Conservation (phyloP, 352 stramenopile species). For the Phytophthora macrochlamydospora region DNA sequence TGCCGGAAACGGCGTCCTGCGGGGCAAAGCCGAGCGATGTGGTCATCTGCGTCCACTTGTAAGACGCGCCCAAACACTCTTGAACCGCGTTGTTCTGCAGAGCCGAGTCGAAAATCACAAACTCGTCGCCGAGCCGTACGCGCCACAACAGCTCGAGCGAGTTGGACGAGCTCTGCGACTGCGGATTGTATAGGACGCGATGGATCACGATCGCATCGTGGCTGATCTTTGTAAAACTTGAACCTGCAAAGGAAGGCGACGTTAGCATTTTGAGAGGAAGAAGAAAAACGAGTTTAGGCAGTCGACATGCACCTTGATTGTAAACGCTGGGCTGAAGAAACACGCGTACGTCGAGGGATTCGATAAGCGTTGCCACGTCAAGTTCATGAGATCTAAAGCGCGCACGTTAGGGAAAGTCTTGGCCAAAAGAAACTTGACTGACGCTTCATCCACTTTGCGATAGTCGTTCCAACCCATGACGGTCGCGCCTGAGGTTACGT, state of each 20-base stretch:
- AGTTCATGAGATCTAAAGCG: conserved; percentile 41
- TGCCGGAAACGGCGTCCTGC: conserved; percentile 8
- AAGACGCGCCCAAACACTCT: conserved; percentile 47
- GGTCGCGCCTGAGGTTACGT: conserved; percentile 35
- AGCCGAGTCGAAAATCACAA: conserved; percentile 59
- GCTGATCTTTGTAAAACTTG: conserved; percentile 63
- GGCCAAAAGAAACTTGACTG: conserved; percentile 51
- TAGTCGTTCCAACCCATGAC: conserved; percentile 64
- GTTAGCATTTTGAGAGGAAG: background rate
- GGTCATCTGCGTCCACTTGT: conserved; percentile 58
- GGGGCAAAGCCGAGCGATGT: conserved; percentile 55
- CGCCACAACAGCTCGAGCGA: conserved; percentile 62
- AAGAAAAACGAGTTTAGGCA: conserved; percentile 1
- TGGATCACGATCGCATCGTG: conserved; percentile 59
- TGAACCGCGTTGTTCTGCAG: conserved; percentile 63
- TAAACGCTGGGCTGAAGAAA: conserved; percentile 47
- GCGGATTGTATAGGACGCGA: conserved; percentile 60
- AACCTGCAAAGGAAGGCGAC: conserved; percentile 15
- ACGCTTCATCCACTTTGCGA: conserved; percentile 42
- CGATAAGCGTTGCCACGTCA: conserved; percentile 41
- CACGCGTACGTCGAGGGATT: conserved; percentile 35
- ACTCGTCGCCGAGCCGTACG: conserved; percentile 47
- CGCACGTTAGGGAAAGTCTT: conserved; percentile 47
- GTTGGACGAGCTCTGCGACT: conserved; percentile 55
- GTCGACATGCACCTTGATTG: conserved; percentile 30